Evolutionary conservation across 1,284 basidiomycete genomes (phyloP), one percentile per base, ranked within the genome.

Genomic region (Veloboletus limbatus): DNA sequence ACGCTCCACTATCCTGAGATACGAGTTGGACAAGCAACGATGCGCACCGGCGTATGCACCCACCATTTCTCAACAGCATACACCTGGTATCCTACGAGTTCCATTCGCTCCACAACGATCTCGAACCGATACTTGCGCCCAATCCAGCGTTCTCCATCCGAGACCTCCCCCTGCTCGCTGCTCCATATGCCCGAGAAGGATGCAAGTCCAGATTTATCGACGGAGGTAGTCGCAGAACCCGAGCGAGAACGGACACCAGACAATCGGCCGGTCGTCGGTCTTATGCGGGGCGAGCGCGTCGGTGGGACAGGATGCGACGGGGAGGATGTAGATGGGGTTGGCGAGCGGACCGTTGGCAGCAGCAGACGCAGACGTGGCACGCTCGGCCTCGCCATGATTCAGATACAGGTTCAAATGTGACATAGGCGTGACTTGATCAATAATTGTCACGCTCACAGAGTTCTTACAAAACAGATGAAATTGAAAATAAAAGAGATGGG

Each of bases 21-120:
- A 53, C 38, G 9, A 27, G 46, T 53, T 39, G 47, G 38, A 50
- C 28, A 43, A 45, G 38, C 17, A 43, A 31, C 14, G 8, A 10
- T 21, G 36, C 4, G n/a, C 24, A 42, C 13, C 9, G 27, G 21
- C 10, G 44, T 30, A 9, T 14, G 40, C n/a, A 39, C 73, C 45
- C 57, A 81, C 87, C 88, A 91, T 66, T 85, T 87, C 71, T 91
- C 84, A 8, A 91, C 88, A 0, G 86, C 88, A 63, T 89, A 89
- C 49, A 90, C 73, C 65, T 88, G 85, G 66, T 81, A 89, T 2
- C 83, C 83, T 25, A 64, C 63, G 30, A 81, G 58, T 40, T 77
- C 69, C 24, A 75, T 55, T 24, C 68, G 65, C 38, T 76, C 74
- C 42, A 72, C 45, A 9, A 71, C 72, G 33, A 78, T 64, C 56